phyloP scores from a whole-genome alignment of 345 rosid genomes.

The Aurinia saxatilis region DNA sequence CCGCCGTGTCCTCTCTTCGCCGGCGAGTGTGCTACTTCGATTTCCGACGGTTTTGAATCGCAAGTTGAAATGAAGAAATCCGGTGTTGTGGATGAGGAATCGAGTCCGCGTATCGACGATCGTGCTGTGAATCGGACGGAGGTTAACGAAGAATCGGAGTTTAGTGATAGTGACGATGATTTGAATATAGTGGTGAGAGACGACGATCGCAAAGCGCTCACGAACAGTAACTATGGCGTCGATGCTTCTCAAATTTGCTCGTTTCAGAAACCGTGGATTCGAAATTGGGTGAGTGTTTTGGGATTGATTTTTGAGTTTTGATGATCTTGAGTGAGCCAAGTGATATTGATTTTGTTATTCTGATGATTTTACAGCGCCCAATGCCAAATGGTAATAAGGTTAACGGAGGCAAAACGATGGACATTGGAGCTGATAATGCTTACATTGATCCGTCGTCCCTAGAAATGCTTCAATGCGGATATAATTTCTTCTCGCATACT shows the following conservation, averaged over 20 bases:
- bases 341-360: neutral
- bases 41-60: neutral
- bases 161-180: slow-evolving; percentile 60
- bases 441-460: slow-evolving; percentile 1
- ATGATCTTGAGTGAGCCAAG: neutral
- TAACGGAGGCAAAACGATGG: slow-evolving; percentile 15
- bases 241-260: neutral
- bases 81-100: slow-evolving; percentile 9
- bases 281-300: slow-evolving; percentile 10
- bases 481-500: slow-evolving; percentile 38
- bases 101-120: neutral
- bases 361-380: slow-evolving; percentile 18
- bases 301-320: neutral
- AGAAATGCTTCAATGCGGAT: slow-evolving; percentile 32
- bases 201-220: slow-evolving; percentile 33
- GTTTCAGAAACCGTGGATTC: neutral
- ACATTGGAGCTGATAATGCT: slow-evolving; percentile 11
- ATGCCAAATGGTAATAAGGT: slow-evolving; percentile 15
- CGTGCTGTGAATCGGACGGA: slow-evolving; percentile 5
- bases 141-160: slow-evolving; percentile 17
- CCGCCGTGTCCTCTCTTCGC: slow-evolving; percentile 28
- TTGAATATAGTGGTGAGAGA: slow-evolving; percentile 60
- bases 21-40: slow-evolving; percentile 3
- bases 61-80: neutral
- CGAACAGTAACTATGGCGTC: slow-evolving; percentile 3